phyloP scores from a whole-genome alignment of 1,139 yeast species.

The Pichia inconspicua region DNA sequence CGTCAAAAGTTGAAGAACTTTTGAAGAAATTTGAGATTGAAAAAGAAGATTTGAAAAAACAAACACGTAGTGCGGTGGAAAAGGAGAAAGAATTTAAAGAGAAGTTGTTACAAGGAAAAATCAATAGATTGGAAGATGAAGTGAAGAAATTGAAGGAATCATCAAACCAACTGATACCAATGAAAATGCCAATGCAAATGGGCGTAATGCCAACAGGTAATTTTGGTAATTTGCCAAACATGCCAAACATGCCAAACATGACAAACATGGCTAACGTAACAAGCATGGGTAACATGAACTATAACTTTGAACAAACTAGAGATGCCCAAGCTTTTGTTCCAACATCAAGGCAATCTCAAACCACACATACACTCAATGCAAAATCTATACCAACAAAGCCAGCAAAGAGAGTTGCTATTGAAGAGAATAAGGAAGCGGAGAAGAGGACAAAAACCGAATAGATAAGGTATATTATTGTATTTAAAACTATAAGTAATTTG shows the following conservation, averaged over 20 bases:
- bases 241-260: background rate
- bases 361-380: background rate
- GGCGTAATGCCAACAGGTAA: background rate
- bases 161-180: background rate
- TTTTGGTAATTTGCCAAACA: background rate
- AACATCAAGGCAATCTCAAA: background rate
- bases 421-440: slow-evolving; percentile 10
- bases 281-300: slow-evolving; percentile 3
- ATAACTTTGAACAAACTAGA: background rate
- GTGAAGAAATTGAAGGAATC: slow-evolving; percentile 15
- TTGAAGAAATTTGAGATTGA: slow-evolving; percentile 22
- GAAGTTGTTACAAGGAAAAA: slow-evolving; percentile 21
- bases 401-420: slow-evolving; percentile 17
- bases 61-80: slow-evolving; percentile 23
- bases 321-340: background rate
- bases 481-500: background rate
- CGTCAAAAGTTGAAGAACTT: slow-evolving; percentile 10
- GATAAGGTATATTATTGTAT: background rate
- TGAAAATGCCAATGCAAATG: background rate
- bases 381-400: slow-evolving; percentile 14
- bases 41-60: slow-evolving; percentile 23
- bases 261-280: slow-evolving; percentile 4
- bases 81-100: slow-evolving; percentile 27
- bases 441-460: slow-evolving; percentile 20
- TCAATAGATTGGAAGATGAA: slow-evolving; percentile 15